Evolutionary conservation across 2,329 filamentous ascomycete species (phyloP).

Genomic region (Aspergillus amoenus): DNA sequence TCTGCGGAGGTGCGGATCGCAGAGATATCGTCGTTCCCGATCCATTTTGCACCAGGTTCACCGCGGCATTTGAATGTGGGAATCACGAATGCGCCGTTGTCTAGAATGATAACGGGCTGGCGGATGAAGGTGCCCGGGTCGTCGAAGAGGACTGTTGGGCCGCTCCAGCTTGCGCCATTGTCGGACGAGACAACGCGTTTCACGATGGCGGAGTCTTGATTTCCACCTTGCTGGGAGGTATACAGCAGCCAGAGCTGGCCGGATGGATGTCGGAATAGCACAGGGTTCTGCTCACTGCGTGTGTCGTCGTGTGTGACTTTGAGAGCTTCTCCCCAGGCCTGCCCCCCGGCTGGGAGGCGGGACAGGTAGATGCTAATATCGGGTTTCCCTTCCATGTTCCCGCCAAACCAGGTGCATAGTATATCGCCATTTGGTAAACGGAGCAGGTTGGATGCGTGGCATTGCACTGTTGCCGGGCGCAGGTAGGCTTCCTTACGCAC

Average conservation of each 20-base stretch:
- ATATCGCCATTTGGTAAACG: neutral
- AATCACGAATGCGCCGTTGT: neutral
- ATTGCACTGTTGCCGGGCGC: conserved; percentile 2
- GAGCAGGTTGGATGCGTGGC: conserved; percentile 7
- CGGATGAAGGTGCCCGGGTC: conserved; percentile 8
- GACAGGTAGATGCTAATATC: conserved; percentile 6
- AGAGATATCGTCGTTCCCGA: conserved; percentile 6
- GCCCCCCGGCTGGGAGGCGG: neutral
- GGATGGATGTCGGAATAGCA: neutral
- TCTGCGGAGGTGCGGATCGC: neutral
- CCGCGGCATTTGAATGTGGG: conserved; percentile 4
- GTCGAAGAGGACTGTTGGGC: neutral
- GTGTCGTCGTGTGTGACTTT: conserved; percentile 3
- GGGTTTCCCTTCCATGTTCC: conserved; percentile 7
- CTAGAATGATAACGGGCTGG: neutral
- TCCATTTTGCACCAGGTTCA: conserved; percentile 3
- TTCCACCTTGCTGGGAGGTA: neutral
- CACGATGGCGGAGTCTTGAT: conserved; percentile 3
- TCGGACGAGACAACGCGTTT: neutral
- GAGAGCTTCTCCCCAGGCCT: neutral
- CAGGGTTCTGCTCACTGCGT: conserved; percentile 5
- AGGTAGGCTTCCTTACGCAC: conserved; percentile 3
- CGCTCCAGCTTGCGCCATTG: neutral
- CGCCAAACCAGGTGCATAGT: conserved; percentile 7
- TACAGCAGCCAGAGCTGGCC: conserved; percentile 2